A percentile compares a stretch with the other conserved stretches of the same genome.
These are phyloP conservation scores for Penicillium corylophilum DNA, from an alignment of 2,329 filamentous ascomycete genomes.

Conservation along the genomic window DNA sequence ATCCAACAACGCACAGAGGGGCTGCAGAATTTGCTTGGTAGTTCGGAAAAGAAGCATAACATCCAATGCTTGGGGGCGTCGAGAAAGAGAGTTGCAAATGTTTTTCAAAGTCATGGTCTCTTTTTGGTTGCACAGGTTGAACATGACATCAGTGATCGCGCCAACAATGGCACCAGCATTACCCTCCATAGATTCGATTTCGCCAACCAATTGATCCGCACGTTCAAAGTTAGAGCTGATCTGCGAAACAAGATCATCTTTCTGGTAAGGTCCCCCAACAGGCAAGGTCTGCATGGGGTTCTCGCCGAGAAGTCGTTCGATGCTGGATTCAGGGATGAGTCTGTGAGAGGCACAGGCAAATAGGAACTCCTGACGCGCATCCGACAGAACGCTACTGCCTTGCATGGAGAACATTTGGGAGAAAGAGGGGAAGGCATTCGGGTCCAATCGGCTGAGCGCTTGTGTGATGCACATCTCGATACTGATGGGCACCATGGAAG, in stretches of 20 bases:
- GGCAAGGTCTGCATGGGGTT: constrained; percentile 78
- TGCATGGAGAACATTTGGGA: constrained; percentile 64
- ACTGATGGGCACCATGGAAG: constrained; percentile 59
- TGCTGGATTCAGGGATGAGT: constrained; percentile 74
- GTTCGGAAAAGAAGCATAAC: constrained; percentile 61
- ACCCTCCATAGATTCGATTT: constrained; percentile 86
- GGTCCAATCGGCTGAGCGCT: constrained; percentile 63
- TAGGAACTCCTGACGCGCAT: constrained; percentile 78
- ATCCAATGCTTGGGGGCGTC: constrained; percentile 57
- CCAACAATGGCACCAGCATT: constrained; percentile 84
- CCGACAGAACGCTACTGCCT: constrained; percentile 59
- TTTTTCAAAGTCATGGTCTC: constrained; percentile 64
- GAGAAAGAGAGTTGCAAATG: constrained; percentile 58
- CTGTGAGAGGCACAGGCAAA: constrained; percentile 87
- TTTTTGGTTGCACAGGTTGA: constrained; percentile 57
- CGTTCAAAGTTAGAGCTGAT: constrained; percentile 74
- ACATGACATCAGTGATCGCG: constrained; percentile 67
- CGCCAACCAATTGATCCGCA: constrained; percentile 72
- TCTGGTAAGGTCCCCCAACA: constrained; percentile 69
- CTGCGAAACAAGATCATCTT: constrained; percentile 74
- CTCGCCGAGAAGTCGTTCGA: constrained; percentile 78
- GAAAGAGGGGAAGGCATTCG: constrained; percentile 62
- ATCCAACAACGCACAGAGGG: constrained; percentile 59
- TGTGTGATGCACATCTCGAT: constrained; percentile 66
- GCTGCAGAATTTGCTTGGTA: constrained; percentile 55